phyloP scores from a whole-genome alignment of 345 rosid species.

The Lumnitzera racemosa region DNA sequence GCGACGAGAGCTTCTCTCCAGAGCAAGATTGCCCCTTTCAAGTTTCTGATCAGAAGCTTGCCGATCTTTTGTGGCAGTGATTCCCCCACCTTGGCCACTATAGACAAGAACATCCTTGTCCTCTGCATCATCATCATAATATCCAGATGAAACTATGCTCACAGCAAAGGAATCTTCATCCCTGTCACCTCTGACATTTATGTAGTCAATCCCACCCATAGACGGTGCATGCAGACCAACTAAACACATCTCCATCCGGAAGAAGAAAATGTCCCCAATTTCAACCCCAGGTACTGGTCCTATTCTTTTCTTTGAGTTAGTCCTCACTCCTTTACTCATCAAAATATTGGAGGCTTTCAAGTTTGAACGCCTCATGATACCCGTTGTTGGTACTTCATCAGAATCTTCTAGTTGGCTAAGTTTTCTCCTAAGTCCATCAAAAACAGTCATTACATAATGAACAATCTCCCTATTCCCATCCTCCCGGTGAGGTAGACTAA shows the following conservation, averaged over 20 bases:
- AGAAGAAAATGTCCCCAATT: slow-evolving; percentile 73
- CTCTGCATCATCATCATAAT: slow-evolving; percentile 62
- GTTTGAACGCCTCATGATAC: slow-evolving; percentile 34
- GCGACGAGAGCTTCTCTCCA: slow-evolving; percentile 69
- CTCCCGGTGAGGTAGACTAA: slow-evolving; percentile 14
- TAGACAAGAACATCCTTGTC: slow-evolving; percentile 61
- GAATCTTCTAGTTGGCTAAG: slow-evolving; percentile 46
- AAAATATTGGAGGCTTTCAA: slow-evolving; percentile 45
- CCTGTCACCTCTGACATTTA: slow-evolving; percentile 30
- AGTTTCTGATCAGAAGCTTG: slow-evolving; percentile 69
- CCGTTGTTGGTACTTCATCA: slow-evolving; percentile 26
- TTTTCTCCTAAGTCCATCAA: slow-evolving; percentile 50
- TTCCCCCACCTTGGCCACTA: slow-evolving; percentile 75
- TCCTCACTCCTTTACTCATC: slow-evolving; percentile 60
- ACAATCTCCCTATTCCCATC: slow-evolving; percentile 30
- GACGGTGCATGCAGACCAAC: slow-evolving; percentile 68
- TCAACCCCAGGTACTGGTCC: slow-evolving; percentile 79
- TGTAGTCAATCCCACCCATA: slow-evolving; percentile 84
- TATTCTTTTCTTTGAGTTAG: slow-evolving; percentile 66
- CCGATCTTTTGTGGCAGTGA: slow-evolving; percentile 24
- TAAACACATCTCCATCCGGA: slow-evolving; percentile 72
- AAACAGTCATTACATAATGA: slow-evolving; percentile 30
- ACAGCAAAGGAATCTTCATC: slow-evolving; percentile 67
- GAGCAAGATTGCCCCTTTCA: slow-evolving; percentile 84
- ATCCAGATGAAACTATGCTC: slow-evolving; percentile 77